Base-by-base conservation (phyloP, 78 protist species). In the Speleostelium caveatum region DNA sequence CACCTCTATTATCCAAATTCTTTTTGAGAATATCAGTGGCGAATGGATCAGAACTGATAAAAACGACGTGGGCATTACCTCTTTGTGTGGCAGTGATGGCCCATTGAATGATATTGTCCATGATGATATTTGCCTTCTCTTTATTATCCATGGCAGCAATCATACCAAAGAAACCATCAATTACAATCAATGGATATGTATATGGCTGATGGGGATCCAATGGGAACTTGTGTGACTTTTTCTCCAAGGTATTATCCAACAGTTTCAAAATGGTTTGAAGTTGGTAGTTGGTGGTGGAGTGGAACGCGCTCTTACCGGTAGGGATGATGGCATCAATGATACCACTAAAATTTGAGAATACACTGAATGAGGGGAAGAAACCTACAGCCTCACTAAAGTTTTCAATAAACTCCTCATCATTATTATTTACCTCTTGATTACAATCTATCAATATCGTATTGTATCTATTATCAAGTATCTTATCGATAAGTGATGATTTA, bases 151-250 rank as follows among this genome's bases (percentile, higher is more conserved):
- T 83, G 14, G 91, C 91, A n/a, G 55, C 66, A 42, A 83, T 83
- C 67, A 60, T 83, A 56, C 91, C 91, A 69, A 83, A 83, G 71
- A 83, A 83, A 59, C 91, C 91, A 42, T 83, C 91, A 2, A 83
- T 59, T 2, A 83, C 91, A 41, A 83, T 83, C 74, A 83, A 42
- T 38, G 91, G 91, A 51, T 83, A 83, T 1, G 63, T 60, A 21
- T 35, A 83, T 0, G 91, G 79, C 60, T 67, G 59, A 45, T 83
- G 91, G 21, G 77, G 79, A 60, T 83, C 79, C 21, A 3, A 0
- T 30, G 91, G 91, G 63, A 83, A 83, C 0, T 69, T 2, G 17
- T 38, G 55, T 0, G 55, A 21, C 49, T 60, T 67, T n/a, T 33
- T 36, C n/a, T 41, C 73, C 38, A 83, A 58, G 2, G 33, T 58